Base-by-base conservation (phyloP, 2,329 filamentous ascomycete species). In the Trichophyton mentagrophytes region DNA sequence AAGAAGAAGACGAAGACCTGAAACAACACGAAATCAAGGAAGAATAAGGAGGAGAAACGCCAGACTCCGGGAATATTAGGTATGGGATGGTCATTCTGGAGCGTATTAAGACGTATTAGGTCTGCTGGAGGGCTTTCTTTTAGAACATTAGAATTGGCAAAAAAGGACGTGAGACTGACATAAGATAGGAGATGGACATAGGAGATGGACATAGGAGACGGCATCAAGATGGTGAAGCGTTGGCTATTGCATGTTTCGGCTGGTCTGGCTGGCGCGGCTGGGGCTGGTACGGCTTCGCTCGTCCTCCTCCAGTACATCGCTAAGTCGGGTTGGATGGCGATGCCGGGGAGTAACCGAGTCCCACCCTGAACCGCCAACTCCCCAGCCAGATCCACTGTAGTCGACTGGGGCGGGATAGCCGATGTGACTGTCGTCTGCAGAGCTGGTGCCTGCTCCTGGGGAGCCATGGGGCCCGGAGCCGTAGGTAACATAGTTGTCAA, bases 251-350 rank as follows among this genome's bases (percentile, higher is more conserved):
- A 74, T 64, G 61, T 70, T 71, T 25, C 69, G 66, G 59, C 71
- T 84, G 65, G 79, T 73, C 63, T 84, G 81, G 70, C 85, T 86
- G 9, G 84, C 85, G 66, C 87, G 88, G 13, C 87, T 89, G 22
- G 87, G 82, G 70, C 74, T 80, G n/a, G 78, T 79, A 36, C 76
- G 73, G 60, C 87, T 89, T 58, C 85, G 80, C 73, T 95, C 89
- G 66, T 93, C 89, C 65, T 95, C 90, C 69, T 90, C 87, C 33
- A 93, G 80, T 30, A 96, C 90, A 73, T 95, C 90, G 71, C 90
- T 95, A 64, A 96, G 77, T 61, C 91, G 79, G 7, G 90, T 95
- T 0, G 90, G 90, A 73, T 96, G 90, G 66, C 93, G 89, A 72
- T 95, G 90, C 61, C 78, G 72, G 4, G 85, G 82, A 25, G 86